phyloP scores from a whole-genome alignment of 148 eudicot species.

The Rhododendron griersonianum region DNA sequence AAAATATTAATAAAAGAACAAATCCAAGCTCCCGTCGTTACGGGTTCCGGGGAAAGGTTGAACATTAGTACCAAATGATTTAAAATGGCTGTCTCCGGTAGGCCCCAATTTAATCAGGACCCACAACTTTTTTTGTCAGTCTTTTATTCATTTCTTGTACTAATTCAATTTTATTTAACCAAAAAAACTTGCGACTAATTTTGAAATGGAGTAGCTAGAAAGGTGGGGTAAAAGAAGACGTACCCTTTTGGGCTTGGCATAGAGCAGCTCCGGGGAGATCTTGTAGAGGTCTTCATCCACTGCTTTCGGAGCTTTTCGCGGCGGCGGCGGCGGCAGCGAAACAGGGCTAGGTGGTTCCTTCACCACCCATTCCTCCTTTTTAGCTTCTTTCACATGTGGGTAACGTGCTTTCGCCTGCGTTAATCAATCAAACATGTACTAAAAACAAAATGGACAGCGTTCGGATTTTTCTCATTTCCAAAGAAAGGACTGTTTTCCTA shows the following conservation, averaged over 20 bases:
- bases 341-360: conserved; percentile 15
- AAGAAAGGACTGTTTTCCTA: no score
- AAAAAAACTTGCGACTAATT: not conserved
- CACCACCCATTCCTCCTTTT: conserved; percentile 27
- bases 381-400: conserved; percentile 16
- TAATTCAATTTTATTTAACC: not conserved
- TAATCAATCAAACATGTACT: not conserved
- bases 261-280: conserved; percentile 58
- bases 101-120: not conserved
- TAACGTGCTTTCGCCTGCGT: conserved; percentile 19
- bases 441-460: not conserved
- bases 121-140: not conserved
- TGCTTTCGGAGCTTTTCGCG: conserved; percentile 30
- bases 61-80: not conserved
- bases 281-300: conserved; percentile 65
- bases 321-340: conserved; percentile 3
- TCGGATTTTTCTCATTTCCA: not conserved
- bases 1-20: no score
- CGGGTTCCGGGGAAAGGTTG: no score
- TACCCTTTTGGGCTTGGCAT: conserved; percentile 25
- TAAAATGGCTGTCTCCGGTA: not conserved
- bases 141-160: not conserved
- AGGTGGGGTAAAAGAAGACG: not conserved
- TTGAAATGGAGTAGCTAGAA: not conserved
- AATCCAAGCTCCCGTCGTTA: no score